Evolutionary conservation across 495 filamentous ascomycete species (phyloP), one percentile per base, ranked within the genome.

Genomic region (Penicillium roqueforti): DNA sequence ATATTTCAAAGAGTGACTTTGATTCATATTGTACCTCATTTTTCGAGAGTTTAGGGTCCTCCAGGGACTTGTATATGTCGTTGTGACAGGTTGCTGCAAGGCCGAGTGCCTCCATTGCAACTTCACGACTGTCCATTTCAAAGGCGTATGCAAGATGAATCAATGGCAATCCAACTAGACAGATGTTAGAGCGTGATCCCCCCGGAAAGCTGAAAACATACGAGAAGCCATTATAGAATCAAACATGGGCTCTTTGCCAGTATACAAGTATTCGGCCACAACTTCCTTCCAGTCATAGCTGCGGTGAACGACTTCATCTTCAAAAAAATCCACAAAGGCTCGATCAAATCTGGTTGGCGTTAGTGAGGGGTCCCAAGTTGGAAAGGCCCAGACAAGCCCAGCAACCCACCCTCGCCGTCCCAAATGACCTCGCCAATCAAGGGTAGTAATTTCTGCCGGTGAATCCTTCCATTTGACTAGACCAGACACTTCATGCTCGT

Each of bases 91-190:
- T 83, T 2, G 86, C 74, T 8, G 82, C 70, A 37, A 92, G 75
- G 0, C 79, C 81, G 2, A 97, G 79, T 5, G 89, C 87, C 74
- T 97, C 92, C 71, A 92, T 92, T 44, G 82, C 91, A 16, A 95
- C 64, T 61, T 91, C 89, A 28, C 86, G 82, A 51, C 75, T 92
- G 54, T 83, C 78, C 56, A 95, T 75, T 69, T 96, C 90, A 61
- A 85, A 92, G 9, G 89, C 92, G 63, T 93, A 96, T 37, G 84
- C 90, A 1, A 96, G 79, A 57, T 97, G 92, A 46, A 96, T 93
- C 26, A 96, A 72, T 1, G 92, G 87, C 62, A 96, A 89, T 31
- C 84, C 92, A 53, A 96, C 89, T 95, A 32, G 3, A 3, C 0
- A 23, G 0, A 7, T 4, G 3, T 51, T 23, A 51, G 49, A 3